phyloP scores from a whole-genome alignment of 1,139 yeast genomes.

The Yamadazyma triangularis region DNA sequence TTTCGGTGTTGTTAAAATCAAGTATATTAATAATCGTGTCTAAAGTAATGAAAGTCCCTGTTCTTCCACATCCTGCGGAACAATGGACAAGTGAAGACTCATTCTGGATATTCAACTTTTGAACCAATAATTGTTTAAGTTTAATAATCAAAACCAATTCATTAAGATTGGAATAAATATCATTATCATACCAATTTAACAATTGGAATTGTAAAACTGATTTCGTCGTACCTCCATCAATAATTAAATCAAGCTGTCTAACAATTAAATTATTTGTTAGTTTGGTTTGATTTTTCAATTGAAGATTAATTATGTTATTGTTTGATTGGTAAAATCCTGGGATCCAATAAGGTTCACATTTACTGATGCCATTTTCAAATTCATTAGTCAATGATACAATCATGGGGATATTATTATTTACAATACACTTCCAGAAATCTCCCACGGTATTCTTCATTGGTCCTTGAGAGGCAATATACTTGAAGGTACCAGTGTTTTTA shows the following conservation, averaged over 20 bases:
- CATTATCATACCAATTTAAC: slow-evolving; percentile 53
- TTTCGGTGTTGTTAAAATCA: slow-evolving; percentile 6
- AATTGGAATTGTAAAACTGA: slow-evolving; percentile 45
- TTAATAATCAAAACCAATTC: slow-evolving; percentile 40
- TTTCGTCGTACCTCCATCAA: slow-evolving; percentile 16
- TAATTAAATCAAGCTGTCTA: slow-evolving; percentile 32
- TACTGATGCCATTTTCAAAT: slow-evolving; percentile 47
- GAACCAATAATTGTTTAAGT: slow-evolving; percentile 31
- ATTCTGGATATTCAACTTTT: slow-evolving; percentile 10
- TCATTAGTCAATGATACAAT: slow-evolving; percentile 50
- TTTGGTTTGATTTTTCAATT: slow-evolving; percentile 15
- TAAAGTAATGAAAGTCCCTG: slow-evolving; percentile 78
- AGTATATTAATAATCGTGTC: slow-evolving; percentile 53
- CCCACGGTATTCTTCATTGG: slow-evolving; percentile 72
- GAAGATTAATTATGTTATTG: slow-evolving; percentile 26
- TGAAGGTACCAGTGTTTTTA: slow-evolving; percentile 17
- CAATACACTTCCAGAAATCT: slow-evolving; percentile 77
- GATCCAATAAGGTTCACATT: slow-evolving; percentile 55
- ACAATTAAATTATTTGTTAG: slow-evolving; percentile 19
- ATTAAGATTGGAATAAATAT: slow-evolving; percentile 30
- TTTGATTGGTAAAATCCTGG: slow-evolving; percentile 42
- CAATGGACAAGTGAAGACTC: slow-evolving; percentile 70
- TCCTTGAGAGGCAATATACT: slow-evolving; percentile 82
- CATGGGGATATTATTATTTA: slow-evolving; percentile 36
- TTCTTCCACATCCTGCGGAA: slow-evolving; percentile 91